A percentile compares a stretch with the other conserved stretches of the same genome.
Conservation (phyloP, 73 alveolate genomes). For the Paramecium octaurelia region DNA sequence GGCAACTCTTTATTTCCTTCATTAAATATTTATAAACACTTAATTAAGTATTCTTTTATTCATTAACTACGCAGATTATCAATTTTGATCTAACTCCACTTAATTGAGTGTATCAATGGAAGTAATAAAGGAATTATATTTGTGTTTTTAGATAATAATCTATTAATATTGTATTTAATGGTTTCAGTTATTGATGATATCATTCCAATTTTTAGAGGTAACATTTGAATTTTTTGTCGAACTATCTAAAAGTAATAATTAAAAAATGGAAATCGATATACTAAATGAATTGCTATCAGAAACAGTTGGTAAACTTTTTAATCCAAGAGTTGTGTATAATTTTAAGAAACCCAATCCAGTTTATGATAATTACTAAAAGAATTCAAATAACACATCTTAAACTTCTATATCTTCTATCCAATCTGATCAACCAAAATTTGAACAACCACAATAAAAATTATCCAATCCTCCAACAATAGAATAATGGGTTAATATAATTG, state of each 20-base stretch:
- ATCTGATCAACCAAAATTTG: slow-evolving; percentile 55
- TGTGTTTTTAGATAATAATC: too few species aligned
- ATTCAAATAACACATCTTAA: slow-evolving; percentile 13
- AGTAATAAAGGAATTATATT: too few species aligned
- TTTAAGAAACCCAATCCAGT: slow-evolving; percentile 1
- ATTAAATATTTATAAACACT: not conserved
- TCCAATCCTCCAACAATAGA: slow-evolving; percentile 12
- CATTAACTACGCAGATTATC: too few species aligned
- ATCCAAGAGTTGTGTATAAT: slow-evolving; percentile 20
- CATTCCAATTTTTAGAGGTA: too few species aligned
- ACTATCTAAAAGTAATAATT: not conserved
- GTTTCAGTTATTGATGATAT: too few species aligned
- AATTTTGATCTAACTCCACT: too few species aligned
- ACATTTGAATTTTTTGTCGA: not conserved
- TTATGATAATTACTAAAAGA: slow-evolving; percentile 45
- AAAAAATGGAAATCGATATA: slow-evolving; percentile 77
- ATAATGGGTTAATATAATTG: not conserved
- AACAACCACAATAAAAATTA: slow-evolving; percentile 54
- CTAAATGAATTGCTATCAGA: slow-evolving; percentile 76
- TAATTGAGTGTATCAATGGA: too few species aligned
- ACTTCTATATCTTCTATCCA: slow-evolving; percentile 36
- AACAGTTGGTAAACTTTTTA: slow-evolving; percentile 71
- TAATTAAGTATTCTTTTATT: too few species aligned
- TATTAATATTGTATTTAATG: too few species aligned
- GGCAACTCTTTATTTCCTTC: too few species aligned